Evolutionary conservation across 2,329 filamentous ascomycete species (phyloP).

Genomic region (Cercospora beticola): DNA sequence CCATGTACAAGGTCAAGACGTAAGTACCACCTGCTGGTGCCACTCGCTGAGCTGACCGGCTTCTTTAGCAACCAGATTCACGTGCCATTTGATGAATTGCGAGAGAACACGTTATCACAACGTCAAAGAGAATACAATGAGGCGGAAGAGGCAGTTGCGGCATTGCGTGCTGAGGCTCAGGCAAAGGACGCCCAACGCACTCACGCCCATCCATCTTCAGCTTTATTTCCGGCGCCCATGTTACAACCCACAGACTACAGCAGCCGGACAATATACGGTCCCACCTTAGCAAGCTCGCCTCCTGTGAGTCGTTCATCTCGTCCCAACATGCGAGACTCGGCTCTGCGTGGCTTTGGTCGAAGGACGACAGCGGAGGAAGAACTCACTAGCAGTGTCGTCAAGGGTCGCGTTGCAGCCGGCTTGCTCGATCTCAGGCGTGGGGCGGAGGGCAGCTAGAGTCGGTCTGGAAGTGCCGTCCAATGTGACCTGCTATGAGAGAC

Average conservation of each 20-base stretch:
- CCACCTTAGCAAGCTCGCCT: slow-evolving; percentile 20
- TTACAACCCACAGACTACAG: slow-evolving; percentile 42
- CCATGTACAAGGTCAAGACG: slow-evolving; percentile 65
- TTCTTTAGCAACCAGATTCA: slow-evolving; percentile 65
- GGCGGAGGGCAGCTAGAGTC: not conserved
- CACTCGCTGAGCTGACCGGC: not conserved
- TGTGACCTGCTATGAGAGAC: not conserved
- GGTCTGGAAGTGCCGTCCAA: not conserved
- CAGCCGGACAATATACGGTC: slow-evolving; percentile 38
- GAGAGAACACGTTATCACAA: slow-evolving; percentile 12
- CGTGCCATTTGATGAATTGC: slow-evolving; percentile 62
- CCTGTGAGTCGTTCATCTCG: not conserved
- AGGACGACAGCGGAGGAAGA: slow-evolving; percentile 32
- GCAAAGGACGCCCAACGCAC: not conserved
- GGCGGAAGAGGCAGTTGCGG: slow-evolving; percentile 33
- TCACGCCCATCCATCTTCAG: slow-evolving; percentile 20
- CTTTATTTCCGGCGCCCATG: slow-evolving; percentile 41
- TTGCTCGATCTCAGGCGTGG: slow-evolving; percentile 49
- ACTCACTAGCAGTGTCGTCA: slow-evolving; percentile 49
- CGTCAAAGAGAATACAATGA: not conserved
- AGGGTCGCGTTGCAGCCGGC: slow-evolving; percentile 54
- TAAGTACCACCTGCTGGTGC: not conserved
- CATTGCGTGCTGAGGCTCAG: slow-evolving; percentile 14
- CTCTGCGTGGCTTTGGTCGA: not conserved
- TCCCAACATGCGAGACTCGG: not conserved